Base-by-base conservation (phyloP, 345 rosid species). In the Brassica rapa region DNA sequence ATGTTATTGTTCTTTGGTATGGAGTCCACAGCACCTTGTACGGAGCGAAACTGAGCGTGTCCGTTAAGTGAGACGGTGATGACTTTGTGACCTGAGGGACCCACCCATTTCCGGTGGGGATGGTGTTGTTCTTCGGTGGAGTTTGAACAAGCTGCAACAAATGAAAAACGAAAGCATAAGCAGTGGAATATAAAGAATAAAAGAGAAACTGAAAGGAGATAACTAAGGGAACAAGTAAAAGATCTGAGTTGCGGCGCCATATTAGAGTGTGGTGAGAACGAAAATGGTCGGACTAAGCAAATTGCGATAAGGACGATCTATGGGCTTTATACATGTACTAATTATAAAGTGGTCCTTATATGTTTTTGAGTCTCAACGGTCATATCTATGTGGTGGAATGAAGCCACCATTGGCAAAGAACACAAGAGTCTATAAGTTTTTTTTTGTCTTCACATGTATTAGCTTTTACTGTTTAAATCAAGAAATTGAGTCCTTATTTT, bases 21-120 rank as follows among this genome's bases (percentile, higher is more conserved):
- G 37, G 95, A 85, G 78, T 92, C 87, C 5, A 94, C 87, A 4
- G 98, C 98, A 4, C 85, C 97, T 74, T 94, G 98, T 29, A 94
- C 93, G 1, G 97, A 87, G 55, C 67, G 86, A 83, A 86, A 94
- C 80, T 88, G 83, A 4, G 89, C 87, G 8, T 80, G 83, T 43
- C 98, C 97, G 15, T 82, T 62, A 46, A 83, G 41, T 29, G 87
- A 85, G 35, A 94, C 97, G 4, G 90, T 88, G 84, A 94, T 91
- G 55, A 84, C 80, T 25, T 83, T 90, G 85, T 85, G 84, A 35
- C 98, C 97, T 73, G 85, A 71, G 1, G 98, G 98, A 35, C 92
- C 95, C 0, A 89, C 80, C 97, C 98, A 92, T 66, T 77, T 82
- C 77, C 81, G 91, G 70, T 51, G 86, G 75, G 55, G 37, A 91